Base-by-base conservation (phyloP, 768 basidiomycete genomes). In the Rossbeevera mucosa region DNA sequence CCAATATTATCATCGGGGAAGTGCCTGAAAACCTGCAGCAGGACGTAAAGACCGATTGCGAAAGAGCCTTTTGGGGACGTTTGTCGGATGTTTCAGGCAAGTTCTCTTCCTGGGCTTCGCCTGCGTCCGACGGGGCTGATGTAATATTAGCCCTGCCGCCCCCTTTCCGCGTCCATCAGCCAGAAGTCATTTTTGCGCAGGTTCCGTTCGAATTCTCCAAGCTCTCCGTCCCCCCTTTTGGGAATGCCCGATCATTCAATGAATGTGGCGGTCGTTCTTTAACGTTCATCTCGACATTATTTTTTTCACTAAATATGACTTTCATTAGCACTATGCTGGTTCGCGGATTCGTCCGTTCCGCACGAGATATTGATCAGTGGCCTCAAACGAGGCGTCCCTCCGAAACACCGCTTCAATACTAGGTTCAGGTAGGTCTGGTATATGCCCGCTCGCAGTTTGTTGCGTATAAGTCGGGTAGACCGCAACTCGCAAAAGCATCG, bases 341-440 rank as follows among this genome's bases (percentile, higher is more conserved):
- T 81, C 2, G 78, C 82, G 13, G 81, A 81, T 44, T 72, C 76
- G 0, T 49, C 60, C 2, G 56, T 59, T n/a, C 54, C 71, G 5
- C 64, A 70, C 25, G 88, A 94, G 63, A 76, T 90, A 20, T 62
- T 92, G 43, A 88, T 88, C 57, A 89, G 88, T 55, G 91, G 91
- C 2, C 71, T 84, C n/a, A 85, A 80, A 60, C 82, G 91, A 42
- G 91, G 91, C 2, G 81, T 88, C 2, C 72, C 87, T 11, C 80
- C 85, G 0, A 91, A 88, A 62, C 80, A 88, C 59, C 76, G 86
- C 22, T 73, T 79, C 55, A 76, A 76, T 28, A 69, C 77, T 7
- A 85, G 84, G 65, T 82, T 79, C 36, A 80, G 83, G 90, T 86
- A 51, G n/a, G 54, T 50, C 43, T 45, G 67, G 51, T 11, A 1